Conservation (phyloP, 2,329 filamentous ascomycete species). For the Venturia carpophila region DNA sequence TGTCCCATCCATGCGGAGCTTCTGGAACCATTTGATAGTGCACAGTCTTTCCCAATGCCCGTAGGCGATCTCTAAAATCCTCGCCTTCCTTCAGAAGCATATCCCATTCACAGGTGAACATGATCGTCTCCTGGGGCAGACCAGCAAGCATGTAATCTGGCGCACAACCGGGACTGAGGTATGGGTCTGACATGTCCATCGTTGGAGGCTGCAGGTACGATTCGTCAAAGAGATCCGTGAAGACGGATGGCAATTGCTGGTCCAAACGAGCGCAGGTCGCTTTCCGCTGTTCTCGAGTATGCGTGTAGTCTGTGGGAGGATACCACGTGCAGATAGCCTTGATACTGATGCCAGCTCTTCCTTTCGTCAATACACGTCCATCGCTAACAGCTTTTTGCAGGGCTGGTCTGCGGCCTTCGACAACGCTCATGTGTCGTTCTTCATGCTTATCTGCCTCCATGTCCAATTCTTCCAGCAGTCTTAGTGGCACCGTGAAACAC, state of each 20-base stretch:
- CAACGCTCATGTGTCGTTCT: constrained; percentile 17
- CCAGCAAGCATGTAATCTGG: constrained; percentile 46
- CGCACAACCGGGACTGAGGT: constrained; percentile 51
- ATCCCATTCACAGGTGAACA: constrained; percentile 59
- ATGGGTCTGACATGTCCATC: constrained; percentile 49
- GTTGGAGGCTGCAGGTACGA: constrained; percentile 41
- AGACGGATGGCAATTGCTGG: constrained; percentile 43
- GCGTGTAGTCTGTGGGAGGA: constrained; percentile 54
- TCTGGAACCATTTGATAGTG: constrained; percentile 51
- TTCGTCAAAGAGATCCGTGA: constrained; percentile 46
- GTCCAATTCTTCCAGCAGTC: constrained; percentile 43
- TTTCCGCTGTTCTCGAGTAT: constrained; percentile 51
- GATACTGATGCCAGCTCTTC: constrained; percentile 38
- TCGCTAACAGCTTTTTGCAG: constrained; percentile 31
- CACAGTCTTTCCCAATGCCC: constrained; percentile 48
- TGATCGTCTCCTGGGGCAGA: constrained; percentile 52
- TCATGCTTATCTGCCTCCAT: constrained; percentile 24
- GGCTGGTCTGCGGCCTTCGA: constrained; percentile 24
- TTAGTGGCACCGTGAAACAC: constrained; percentile 53
- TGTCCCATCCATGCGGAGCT: constrained; percentile 60
- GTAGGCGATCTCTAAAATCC: constrained; percentile 52
- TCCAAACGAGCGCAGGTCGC: constrained; percentile 47
- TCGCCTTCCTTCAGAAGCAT: constrained; percentile 58
- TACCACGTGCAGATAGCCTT: constrained; percentile 55
- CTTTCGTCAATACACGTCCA: constrained; percentile 23